Evolutionary conservation across 2,329 filamentous ascomycete species (phyloP).

Genomic region (Setomelanomma holmii): DNA sequence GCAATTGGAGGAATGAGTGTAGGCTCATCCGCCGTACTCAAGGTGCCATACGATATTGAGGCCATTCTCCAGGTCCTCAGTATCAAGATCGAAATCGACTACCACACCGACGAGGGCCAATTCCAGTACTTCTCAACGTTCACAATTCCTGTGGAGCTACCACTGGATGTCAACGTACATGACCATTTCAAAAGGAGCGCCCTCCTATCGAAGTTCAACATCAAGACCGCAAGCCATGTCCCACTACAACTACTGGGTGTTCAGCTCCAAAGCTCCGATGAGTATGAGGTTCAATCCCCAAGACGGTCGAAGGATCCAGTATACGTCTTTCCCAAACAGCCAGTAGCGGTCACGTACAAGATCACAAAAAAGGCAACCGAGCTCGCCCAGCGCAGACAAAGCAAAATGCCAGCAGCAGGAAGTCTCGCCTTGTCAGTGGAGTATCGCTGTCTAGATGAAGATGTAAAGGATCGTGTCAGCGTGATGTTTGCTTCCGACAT

Average conservation of each 20-base stretch:
- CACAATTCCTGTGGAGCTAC: conserved; percentile 74
- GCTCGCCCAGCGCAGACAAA: conserved; percentile 30
- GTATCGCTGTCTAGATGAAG: conserved; percentile 79
- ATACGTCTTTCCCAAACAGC: conserved; percentile 79
- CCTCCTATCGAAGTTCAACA: conserved; percentile 88
- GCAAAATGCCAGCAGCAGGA: conserved; percentile 38
- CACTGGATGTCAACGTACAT: conserved; percentile 93
- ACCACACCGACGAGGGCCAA: conserved; percentile 70
- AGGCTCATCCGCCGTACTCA: conserved; percentile 62
- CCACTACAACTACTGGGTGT: conserved; percentile 78
- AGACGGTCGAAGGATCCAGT: conserved; percentile 54
- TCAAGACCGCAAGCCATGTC: conserved; percentile 78
- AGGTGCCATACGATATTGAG: conserved; percentile 84
- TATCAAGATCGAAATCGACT: conserved; percentile 77
- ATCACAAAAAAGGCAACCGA: conserved; percentile 64
- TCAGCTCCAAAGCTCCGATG: conserved; percentile 71
- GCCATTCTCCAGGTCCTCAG: conserved; percentile 74
- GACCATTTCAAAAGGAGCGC: conserved; percentile 87
- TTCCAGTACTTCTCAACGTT: conserved; percentile 70
- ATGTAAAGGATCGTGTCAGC: conserved; percentile 64
- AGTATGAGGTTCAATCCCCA: conserved; percentile 70
- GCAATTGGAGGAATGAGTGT: conserved; percentile 54
- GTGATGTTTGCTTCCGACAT: conserved; percentile 57
- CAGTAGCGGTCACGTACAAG: conserved; percentile 81
- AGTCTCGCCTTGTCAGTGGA: conserved; percentile 72